These are phyloP conservation scores for Ceratocystis destructans DNA, from an alignment of 2,329 filamentous ascomycete species.

Conservation along the genomic window DNA sequence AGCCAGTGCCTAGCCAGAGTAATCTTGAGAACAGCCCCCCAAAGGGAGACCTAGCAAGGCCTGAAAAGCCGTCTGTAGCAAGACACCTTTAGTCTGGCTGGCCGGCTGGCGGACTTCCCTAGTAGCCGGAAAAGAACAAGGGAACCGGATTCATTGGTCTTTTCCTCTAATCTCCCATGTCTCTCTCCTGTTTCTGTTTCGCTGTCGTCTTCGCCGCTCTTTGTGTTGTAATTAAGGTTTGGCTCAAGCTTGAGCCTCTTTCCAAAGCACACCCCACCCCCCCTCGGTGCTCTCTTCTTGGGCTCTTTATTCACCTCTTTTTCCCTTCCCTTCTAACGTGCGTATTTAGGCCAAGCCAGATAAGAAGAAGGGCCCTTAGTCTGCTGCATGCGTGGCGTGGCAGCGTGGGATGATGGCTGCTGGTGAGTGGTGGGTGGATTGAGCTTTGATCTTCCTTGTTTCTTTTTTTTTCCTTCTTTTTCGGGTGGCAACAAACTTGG, in stretches of 20 bases:
- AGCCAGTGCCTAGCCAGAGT: no score
- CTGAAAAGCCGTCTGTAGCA: neutral
- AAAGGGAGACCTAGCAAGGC: no score
- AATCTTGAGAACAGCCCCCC: no score
- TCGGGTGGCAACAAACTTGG: neutral
- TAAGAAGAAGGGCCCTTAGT: no score
- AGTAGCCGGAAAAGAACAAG: neutral
- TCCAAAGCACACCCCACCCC: neutral
- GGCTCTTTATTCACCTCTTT: neutral
- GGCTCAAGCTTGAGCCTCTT: constrained; percentile 2
- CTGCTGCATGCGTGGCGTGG: neutral
- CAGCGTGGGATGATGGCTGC: neutral
- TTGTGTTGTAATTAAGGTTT: constrained; percentile 1
- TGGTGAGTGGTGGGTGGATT: neutral
- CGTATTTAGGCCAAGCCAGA: neutral
- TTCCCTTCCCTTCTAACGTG: neutral
- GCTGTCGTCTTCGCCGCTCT: neutral
- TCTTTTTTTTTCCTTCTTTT: neutral
- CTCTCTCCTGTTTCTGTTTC: neutral
- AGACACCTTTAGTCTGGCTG: no score
- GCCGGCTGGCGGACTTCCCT: neutral
- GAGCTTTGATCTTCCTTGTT: neutral
- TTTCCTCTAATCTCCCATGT: neutral
- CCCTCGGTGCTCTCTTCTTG: neutral
- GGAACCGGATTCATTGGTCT: neutral